phyloP scores from a whole-genome alignment of 768 basidiomycete genomes.

The Tricholoma sp. region DNA sequence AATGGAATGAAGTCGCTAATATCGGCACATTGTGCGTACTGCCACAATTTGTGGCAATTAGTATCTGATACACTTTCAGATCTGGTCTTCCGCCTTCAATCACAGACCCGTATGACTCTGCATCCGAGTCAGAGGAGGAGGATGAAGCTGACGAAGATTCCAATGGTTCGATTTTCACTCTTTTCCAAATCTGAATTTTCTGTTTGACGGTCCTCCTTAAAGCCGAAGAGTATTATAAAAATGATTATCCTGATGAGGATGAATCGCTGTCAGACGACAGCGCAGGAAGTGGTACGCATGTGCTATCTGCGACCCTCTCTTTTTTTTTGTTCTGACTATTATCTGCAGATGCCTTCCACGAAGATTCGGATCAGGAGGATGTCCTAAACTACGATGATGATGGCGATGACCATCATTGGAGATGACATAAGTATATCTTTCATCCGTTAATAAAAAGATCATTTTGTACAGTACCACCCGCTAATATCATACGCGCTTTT shows the following conservation, averaged over 20 bases:
- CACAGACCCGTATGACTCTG: constrained; percentile 52
- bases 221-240: constrained; percentile 84
- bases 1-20: constrained; percentile 54
- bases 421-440: neutral
- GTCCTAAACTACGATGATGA: constrained; percentile 24
- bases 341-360: constrained; percentile 51
- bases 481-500: constrained; percentile 5
- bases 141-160: constrained; percentile 84
- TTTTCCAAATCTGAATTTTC: neutral
- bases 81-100: constrained; percentile 60
- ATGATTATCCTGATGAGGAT: constrained; percentile 80
- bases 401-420: constrained; percentile 19
- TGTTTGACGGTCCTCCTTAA: constrained; percentile 2
- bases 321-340: constrained; percentile 1
- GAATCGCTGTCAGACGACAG: constrained; percentile 33
- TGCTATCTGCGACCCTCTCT: constrained; percentile 3
- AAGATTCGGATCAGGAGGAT: constrained; percentile 46
- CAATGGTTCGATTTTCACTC: constrained; percentile 46
- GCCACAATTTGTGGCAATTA: neutral
- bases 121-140: constrained; percentile 61
- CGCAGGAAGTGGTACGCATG: constrained; percentile 31
- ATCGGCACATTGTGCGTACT: constrained; percentile 59
- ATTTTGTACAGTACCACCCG: neutral
- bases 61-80: constrained; percentile 25
- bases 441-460: neutral